Conservation (phyloP, 2,329 filamentous ascomycete genomes). For the Colletotrichum theobromicola region DNA sequence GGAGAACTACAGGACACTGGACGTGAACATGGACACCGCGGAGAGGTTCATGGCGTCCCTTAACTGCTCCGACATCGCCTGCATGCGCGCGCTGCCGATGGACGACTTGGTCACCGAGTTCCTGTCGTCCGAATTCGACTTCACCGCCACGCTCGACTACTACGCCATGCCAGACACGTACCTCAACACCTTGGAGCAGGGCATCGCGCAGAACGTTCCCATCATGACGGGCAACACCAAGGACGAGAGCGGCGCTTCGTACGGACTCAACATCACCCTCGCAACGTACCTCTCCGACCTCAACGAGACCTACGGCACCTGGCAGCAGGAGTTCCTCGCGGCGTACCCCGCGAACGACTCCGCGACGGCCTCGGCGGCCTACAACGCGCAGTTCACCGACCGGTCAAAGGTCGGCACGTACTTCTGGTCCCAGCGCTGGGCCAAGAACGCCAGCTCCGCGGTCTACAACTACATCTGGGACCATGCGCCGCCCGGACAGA, state of each 20-base stretch:
- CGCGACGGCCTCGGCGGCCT: not conserved
- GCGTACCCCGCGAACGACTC: not conserved
- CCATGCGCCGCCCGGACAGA: constrained; percentile 30
- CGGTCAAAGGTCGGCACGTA: not conserved
- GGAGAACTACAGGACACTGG: not conserved
- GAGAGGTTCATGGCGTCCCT: not conserved
- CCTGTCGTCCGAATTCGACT: not conserved
- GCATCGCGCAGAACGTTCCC: constrained; percentile 25
- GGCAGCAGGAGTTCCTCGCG: not conserved
- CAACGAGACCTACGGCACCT: not conserved
- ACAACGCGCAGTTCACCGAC: not conserved
- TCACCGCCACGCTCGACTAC: constrained; percentile 22
- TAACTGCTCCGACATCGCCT: not conserved
- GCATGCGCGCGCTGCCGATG: not conserved
- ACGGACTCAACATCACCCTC: not conserved
- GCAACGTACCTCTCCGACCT: not conserved
- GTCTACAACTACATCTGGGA: not conserved
- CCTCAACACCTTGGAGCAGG: not conserved
- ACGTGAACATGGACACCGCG: not conserved
- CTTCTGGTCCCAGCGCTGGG: not conserved
- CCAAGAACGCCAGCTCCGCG: not conserved
- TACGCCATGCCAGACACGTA: not conserved
- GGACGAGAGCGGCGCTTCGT: not conserved
- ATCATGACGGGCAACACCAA: not conserved
- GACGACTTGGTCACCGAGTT: not conserved